Percentiles rank a stretch among this genome's conserved stretches.
Conservation (phyloP, 2,329 filamentous ascomycete species). For the Stemphylium vesicarium region DNA sequence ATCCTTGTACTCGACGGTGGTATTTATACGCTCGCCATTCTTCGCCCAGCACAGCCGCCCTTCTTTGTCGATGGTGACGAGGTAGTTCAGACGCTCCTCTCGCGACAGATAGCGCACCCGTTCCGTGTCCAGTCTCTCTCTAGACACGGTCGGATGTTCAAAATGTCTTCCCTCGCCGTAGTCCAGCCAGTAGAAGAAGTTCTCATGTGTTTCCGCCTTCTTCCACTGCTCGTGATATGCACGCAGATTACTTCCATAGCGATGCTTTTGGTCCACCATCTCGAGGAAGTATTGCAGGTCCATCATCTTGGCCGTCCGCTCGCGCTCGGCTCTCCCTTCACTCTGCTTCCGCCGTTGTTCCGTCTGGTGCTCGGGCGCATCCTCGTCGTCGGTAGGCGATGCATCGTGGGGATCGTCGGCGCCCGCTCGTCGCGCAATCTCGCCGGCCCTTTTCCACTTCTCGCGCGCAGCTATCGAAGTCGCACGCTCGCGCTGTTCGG, state of each 20-base stretch:
- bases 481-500: slow-evolving; percentile 36
- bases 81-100: slow-evolving; percentile 81
- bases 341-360: slow-evolving; percentile 48
- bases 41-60: slow-evolving; percentile 88
- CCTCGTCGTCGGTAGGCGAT: slow-evolving; percentile 54
- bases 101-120: slow-evolving; percentile 82
- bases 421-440: slow-evolving; percentile 74
- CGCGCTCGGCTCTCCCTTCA: slow-evolving; percentile 63
- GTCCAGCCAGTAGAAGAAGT: slow-evolving; percentile 95
- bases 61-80: slow-evolving; percentile 75
- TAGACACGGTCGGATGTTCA: slow-evolving; percentile 73
- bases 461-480: slow-evolving; percentile 59
- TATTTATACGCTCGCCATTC: slow-evolving; percentile 78
- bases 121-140: slow-evolving; percentile 76
- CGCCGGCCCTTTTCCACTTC: slow-evolving; percentile 77
- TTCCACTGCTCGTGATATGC: slow-evolving; percentile 88
- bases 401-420: slow-evolving; percentile 65
- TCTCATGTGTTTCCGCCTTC: slow-evolving; percentile 75
- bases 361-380: slow-evolving; percentile 42
- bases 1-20: slow-evolving; percentile 76
- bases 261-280: slow-evolving; percentile 86
- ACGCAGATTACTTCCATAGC: slow-evolving; percentile 82
- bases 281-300: slow-evolving; percentile 84
- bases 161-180: slow-evolving; percentile 75
- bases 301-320: slow-evolving; percentile 77